Evolutionary conservation across 2,329 filamentous ascomycete genomes (phyloP).

Genomic region (Gnomoniopsis smithogilvyi): DNA sequence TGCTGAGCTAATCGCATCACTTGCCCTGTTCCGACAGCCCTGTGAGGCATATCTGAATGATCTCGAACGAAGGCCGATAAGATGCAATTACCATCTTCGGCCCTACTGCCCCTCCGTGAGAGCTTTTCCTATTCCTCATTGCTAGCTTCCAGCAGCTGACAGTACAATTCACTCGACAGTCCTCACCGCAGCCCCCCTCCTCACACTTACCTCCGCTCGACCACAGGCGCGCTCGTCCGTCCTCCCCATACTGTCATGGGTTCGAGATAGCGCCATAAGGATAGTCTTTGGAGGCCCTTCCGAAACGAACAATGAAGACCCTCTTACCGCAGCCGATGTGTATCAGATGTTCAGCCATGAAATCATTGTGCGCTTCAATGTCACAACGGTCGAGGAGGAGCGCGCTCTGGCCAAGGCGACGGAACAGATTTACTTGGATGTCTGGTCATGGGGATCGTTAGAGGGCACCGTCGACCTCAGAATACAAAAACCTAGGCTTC

Average conservation of each 20-base stretch:
- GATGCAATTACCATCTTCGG: slow-evolving; percentile 10
- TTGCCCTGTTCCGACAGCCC: neutral
- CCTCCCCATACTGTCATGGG: slow-evolving; percentile 48
- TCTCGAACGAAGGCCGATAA: neutral
- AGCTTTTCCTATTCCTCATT: neutral
- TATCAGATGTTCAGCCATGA: slow-evolving; percentile 64
- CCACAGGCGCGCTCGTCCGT: slow-evolving; percentile 22
- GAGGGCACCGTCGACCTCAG: slow-evolving; percentile 83
- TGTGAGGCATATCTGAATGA: neutral
- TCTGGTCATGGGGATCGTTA: slow-evolving; percentile 56
- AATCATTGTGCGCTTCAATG: slow-evolving; percentile 85
- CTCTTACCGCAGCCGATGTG: slow-evolving; percentile 23
- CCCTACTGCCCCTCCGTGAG: slow-evolving; percentile 10
- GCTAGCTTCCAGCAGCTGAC: neutral
- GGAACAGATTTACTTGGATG: slow-evolving; percentile 75
- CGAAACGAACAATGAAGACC: slow-evolving; percentile 25
- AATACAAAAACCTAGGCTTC: slow-evolving; percentile 70
- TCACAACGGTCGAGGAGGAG: slow-evolving; percentile 67
- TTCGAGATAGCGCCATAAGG: slow-evolving; percentile 48
- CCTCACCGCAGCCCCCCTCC: slow-evolving; percentile 1
- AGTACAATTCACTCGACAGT: neutral
- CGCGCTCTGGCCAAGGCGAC: slow-evolving; percentile 68
- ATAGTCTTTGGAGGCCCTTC: slow-evolving; percentile 46
- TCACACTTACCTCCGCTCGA: slow-evolving; percentile 10
- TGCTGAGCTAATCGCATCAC: neutral